phyloP scores from a whole-genome alignment of 345 rosid species.

The Melaleuca quinquenervia region DNA sequence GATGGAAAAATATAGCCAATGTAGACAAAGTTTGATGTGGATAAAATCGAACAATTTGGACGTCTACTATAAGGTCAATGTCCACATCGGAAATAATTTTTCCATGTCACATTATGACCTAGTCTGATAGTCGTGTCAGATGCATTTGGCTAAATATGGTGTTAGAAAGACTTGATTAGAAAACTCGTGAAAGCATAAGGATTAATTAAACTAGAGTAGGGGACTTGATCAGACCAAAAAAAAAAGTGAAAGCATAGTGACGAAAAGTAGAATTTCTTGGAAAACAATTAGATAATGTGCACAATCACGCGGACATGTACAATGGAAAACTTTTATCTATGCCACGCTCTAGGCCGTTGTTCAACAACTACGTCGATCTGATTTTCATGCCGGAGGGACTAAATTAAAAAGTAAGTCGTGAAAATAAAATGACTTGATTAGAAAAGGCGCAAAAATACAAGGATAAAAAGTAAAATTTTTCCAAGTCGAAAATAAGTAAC shows the following conservation, averaged over 20 bases:
- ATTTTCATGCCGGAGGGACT: not conserved
- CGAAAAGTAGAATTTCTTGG: not conserved
- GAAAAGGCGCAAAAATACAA: not conserved
- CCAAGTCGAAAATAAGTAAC: not conserved
- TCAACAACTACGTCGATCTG: not conserved
- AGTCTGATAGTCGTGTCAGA: fast-evolving
- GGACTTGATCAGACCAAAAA: not conserved
- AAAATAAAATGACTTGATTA: not conserved
- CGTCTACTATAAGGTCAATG: fast-evolving
- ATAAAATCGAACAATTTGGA: not conserved
- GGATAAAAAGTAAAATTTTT: not conserved
- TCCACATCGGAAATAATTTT: not conserved
- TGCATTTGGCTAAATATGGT: not conserved
- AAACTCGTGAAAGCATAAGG: not conserved
- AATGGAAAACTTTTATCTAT: not conserved
- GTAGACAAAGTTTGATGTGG: not conserved
- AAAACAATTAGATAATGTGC: not conserved
- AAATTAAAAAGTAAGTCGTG: not conserved
- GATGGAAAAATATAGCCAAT: not conserved
- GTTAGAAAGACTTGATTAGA: fast-evolving
- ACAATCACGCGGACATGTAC: not conserved
- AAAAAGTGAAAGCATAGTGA: not conserved
- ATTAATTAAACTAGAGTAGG: fast-evolving
- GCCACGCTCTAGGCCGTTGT: fast-evolving
- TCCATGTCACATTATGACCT: not conserved